phyloP scores from a whole-genome alignment of 2,329 filamentous ascomycete genomes.

The Neonectria neomacrospora region DNA sequence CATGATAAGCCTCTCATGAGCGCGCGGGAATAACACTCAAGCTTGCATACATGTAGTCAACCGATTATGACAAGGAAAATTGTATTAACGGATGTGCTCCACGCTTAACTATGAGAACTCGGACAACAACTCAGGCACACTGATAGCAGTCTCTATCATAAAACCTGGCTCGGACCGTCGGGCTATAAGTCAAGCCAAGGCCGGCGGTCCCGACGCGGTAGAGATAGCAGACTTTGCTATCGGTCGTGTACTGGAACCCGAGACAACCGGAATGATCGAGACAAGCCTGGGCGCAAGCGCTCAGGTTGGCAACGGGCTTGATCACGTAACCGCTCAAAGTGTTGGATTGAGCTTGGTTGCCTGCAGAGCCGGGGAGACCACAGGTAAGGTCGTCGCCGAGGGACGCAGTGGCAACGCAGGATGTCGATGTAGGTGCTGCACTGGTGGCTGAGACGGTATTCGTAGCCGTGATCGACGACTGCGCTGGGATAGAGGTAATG shows the following conservation, averaged over 20 bases:
- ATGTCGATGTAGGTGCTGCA: slow-evolving; percentile 1
- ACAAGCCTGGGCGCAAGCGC: slow-evolving; percentile 30
- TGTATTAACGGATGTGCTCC: not conserved
- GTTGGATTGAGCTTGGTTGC: slow-evolving; percentile 29
- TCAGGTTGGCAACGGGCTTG: slow-evolving; percentile 32
- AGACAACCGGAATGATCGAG: slow-evolving; percentile 27
- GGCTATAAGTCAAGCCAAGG: slow-evolving; percentile 28
- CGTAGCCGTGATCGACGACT: not conserved
- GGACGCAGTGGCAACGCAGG: slow-evolving; percentile 25
- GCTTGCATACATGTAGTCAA: not conserved
- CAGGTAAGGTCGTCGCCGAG: slow-evolving; percentile 31
- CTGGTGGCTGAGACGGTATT: not conserved
- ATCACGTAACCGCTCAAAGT: slow-evolving; percentile 23
- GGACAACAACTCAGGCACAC: slow-evolving; percentile 16
- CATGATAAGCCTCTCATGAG: slow-evolving; percentile 18
- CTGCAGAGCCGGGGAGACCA: slow-evolving; percentile 29
- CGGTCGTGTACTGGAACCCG: slow-evolving; percentile 31
- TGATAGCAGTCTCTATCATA: slow-evolving; percentile 35
- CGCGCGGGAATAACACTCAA: not conserved
- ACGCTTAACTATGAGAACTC: not conserved
- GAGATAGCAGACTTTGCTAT: slow-evolving; percentile 25
- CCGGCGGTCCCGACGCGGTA: slow-evolving; percentile 22
- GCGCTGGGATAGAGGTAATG: not conserved
- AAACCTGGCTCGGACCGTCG: slow-evolving; percentile 16
- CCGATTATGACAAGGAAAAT: not conserved